phyloP scores from a whole-genome alignment of 2,329 filamentous ascomycete genomes.

The Aphanocladium album region DNA sequence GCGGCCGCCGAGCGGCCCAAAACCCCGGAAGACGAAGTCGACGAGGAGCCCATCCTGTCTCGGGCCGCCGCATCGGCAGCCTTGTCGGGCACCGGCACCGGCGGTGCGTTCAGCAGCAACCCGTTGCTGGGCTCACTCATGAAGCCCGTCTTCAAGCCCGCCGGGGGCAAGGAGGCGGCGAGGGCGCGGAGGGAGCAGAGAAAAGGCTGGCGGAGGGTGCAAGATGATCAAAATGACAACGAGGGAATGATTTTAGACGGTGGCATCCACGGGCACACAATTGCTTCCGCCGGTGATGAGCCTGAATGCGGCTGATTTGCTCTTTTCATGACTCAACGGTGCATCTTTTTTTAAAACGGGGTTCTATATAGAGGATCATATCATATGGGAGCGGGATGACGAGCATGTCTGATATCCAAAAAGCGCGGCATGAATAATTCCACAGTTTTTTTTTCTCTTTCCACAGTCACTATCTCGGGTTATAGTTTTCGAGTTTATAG shows the following conservation, averaged over 20 bases:
- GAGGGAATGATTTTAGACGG: slow-evolving; percentile 56
- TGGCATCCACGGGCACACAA: slow-evolving; percentile 41
- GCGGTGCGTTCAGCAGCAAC: slow-evolving; percentile 63
- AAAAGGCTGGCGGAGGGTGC: slow-evolving; percentile 53
- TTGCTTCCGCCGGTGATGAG: slow-evolving; percentile 12
- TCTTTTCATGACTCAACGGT: too few species aligned
- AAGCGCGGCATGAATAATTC: too few species aligned
- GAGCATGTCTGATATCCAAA: too few species aligned
- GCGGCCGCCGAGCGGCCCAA: slow-evolving; percentile 55
- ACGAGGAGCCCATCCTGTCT: slow-evolving; percentile 21
- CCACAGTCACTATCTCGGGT: too few species aligned
- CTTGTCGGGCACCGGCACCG: slow-evolving; percentile 28
- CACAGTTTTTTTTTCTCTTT: neutral
- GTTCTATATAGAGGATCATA: too few species aligned
- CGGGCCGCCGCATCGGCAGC: slow-evolving; percentile 24
- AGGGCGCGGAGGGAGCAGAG: slow-evolving; percentile 35
- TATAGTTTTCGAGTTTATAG: too few species aligned
- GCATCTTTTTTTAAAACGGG: too few species aligned
- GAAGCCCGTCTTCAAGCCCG: slow-evolving; percentile 51
- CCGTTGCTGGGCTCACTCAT: slow-evolving; percentile 62
- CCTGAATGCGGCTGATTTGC: slow-evolving; percentile 2
- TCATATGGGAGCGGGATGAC: too few species aligned
- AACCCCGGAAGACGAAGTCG: slow-evolving; percentile 40
- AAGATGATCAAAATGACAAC: slow-evolving; percentile 56
- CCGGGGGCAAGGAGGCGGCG: slow-evolving; percentile 45